Evolutionary conservation across 306 rosid genomes (phyloP).

Genomic region (Echinosophora koreensis): DNA sequence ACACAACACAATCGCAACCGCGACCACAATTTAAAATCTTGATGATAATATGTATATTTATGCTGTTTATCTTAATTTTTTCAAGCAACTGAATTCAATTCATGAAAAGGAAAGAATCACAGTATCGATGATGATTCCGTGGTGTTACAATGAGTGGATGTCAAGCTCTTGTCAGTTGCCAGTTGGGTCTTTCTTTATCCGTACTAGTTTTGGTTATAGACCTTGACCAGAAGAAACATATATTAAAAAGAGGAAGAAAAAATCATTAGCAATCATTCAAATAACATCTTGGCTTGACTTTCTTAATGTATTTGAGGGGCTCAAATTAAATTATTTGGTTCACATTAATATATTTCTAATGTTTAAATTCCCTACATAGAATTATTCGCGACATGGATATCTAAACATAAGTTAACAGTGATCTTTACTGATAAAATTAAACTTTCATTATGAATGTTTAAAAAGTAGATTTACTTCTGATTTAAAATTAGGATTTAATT

Average conservation of each 20-base stretch:
- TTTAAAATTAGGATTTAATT: no score
- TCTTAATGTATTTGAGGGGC: neutral
- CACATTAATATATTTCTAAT: no score
- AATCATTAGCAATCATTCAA: conserved; percentile 46
- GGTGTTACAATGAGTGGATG: conserved; percentile 41
- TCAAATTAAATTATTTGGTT: no score
- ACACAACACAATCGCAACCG: no score
- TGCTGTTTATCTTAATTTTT: conserved; percentile 2
- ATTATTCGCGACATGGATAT: no score
- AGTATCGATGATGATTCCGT: conserved; percentile 40
- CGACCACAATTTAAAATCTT: no score
- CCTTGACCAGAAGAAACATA: conserved; percentile 21
- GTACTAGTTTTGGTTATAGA: conserved; percentile 39
- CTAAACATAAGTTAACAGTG: no score
- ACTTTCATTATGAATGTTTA: no score
- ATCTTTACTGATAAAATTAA: no score
- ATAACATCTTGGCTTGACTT: conserved; percentile 32
- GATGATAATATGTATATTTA: conserved; percentile 5
- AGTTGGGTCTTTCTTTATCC: conserved; percentile 9
- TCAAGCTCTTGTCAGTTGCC: conserved; percentile 44
- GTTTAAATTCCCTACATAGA: no score
- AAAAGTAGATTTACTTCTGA: no score
- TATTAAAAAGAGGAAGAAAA: neutral
- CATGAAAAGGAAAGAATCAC: conserved; percentile 33
- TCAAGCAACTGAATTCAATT: conserved; percentile 14